These are phyloP conservation scores for Sisymbrium altissimum DNA, from an alignment of 345 rosid species.

Conservation along the genomic window DNA sequence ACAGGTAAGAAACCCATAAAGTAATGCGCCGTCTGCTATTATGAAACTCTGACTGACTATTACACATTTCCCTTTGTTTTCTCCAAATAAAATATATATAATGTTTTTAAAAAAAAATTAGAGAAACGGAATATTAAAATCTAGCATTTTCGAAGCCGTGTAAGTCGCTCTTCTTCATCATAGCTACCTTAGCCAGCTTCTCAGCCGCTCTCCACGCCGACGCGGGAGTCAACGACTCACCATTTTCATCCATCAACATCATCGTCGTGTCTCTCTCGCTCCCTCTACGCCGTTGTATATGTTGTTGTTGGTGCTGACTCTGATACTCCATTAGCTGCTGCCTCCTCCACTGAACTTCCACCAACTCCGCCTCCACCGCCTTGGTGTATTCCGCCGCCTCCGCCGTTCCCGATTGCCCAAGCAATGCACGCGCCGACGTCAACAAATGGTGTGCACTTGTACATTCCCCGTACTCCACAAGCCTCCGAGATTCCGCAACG, in stretches of 20 bases:
- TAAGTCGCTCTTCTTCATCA: conserved; percentile 83
- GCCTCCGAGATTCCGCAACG: conserved; percentile 70
- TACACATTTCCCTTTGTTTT: no score
- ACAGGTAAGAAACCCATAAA: no score
- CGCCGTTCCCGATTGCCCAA: conserved; percentile 42
- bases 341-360: conserved; percentile 58
- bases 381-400: conserved; percentile 42
- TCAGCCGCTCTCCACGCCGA: conserved; percentile 96
- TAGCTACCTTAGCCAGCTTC: conserved; percentile 80
- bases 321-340: conserved; percentile 38
- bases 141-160: conserved; percentile 98
- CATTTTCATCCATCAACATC: conserved; percentile 59
- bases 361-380: conserved; percentile 59
- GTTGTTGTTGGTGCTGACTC: conserved; percentile 25
- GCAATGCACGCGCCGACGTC: conserved; percentile 65
- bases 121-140: conserved; percentile 39
- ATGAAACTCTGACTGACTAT: no score
- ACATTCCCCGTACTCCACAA: conserved; percentile 51
- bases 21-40: not conserved
- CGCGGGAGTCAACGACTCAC: conserved; percentile 78
- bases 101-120: not conserved
- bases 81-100: not conserved
- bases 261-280: conserved; percentile 28
- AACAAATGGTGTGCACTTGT: conserved; percentile 65
- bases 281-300: conserved; percentile 23